These are phyloP conservation scores for Vanderwaltozyma polyspora DNA, from an alignment of 805 yeast genomes.

Conservation along the genomic window DNA sequence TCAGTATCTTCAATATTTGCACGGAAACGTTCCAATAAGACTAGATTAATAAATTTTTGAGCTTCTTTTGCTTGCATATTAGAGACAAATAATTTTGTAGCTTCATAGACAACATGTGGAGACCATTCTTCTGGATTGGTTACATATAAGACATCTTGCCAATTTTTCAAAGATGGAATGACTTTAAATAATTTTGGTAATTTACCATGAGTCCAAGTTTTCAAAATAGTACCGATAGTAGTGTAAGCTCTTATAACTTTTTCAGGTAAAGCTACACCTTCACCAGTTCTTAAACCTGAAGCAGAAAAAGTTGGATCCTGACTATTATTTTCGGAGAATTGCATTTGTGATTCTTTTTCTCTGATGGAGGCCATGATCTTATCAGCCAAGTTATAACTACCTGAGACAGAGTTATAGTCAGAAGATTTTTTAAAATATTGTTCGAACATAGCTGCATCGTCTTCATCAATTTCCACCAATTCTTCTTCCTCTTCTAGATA, in stretches of 20 bases:
- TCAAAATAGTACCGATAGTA: constrained; percentile 76
- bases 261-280: constrained; percentile 84
- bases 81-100: constrained; percentile 87
- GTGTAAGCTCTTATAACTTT: constrained; percentile 92
- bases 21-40: constrained; percentile 63
- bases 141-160: constrained; percentile 91
- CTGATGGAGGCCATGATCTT: constrained; percentile 83
- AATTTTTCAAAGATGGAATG: constrained; percentile 80
- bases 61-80: constrained; percentile 81
- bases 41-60: constrained; percentile 63
- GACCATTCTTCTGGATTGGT: constrained; percentile 93
- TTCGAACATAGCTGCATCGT: constrained; percentile 77
- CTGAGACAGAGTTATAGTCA: constrained; percentile 28
- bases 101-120: constrained; percentile 88
- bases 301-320: constrained; percentile 15
- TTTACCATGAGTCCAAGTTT: constrained; percentile 90
- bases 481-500: constrained; percentile 47
- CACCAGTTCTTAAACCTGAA: constrained; percentile 33
- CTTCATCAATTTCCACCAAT: constrained; percentile 56
- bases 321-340: constrained; percentile 11
- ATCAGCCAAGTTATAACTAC: constrained; percentile 71
- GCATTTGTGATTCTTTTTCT: constrained; percentile 45
- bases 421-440: constrained; percentile 46
- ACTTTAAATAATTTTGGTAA: constrained; percentile 94
- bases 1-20: constrained; percentile 59